These are phyloP conservation scores for Emydomyces testavorans DNA, from an alignment of 2,329 filamentous ascomycete species.

Conservation along the genomic window DNA sequence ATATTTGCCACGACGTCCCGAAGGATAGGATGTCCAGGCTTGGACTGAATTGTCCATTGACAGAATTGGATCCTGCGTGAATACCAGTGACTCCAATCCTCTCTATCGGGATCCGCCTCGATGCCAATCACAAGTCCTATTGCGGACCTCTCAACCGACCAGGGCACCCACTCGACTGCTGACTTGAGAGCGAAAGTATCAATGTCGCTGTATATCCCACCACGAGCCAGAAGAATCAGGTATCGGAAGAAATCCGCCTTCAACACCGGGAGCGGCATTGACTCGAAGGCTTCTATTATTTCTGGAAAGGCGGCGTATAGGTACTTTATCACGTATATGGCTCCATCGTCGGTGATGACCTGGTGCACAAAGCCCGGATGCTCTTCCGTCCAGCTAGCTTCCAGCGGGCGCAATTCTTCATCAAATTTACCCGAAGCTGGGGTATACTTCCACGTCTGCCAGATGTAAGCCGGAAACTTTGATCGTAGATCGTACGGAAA, in stretches of 20 bases:
- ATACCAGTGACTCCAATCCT: conserved; percentile 93
- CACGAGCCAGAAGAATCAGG: conserved; percentile 62
- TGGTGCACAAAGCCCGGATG: conserved; percentile 93
- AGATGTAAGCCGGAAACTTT: conserved; percentile 95
- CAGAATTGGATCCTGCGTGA: conserved; percentile 94
- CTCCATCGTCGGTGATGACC: conserved; percentile 85
- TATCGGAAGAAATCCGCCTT: conserved; percentile 72
- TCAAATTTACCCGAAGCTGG: conserved; percentile 65
- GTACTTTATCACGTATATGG: conserved; percentile 67
- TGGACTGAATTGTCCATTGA: conserved; percentile 96
- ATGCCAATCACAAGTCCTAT: conserved; percentile 88
- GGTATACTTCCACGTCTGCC: conserved; percentile 95
- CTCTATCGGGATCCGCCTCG: conserved; percentile 86
- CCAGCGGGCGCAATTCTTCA: conserved; percentile 63
- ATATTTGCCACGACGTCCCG: conserved; percentile 78
- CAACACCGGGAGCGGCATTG: conserved; percentile 61
- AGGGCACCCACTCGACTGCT: conserved; percentile 77
- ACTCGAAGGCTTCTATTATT: conserved; percentile 62
- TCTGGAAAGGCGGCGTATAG: conserved; percentile 76
- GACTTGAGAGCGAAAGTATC: conserved; percentile 78
- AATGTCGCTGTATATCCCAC: conserved; percentile 81
- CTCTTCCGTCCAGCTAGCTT: conserved; percentile 77
- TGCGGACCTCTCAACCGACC: conserved; percentile 59
- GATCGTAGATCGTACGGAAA: conserved; percentile 81
- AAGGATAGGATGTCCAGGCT: conserved; percentile 84